Conservation (phyloP, 441 rosid species). For the Biscutella auriculata region DNA sequence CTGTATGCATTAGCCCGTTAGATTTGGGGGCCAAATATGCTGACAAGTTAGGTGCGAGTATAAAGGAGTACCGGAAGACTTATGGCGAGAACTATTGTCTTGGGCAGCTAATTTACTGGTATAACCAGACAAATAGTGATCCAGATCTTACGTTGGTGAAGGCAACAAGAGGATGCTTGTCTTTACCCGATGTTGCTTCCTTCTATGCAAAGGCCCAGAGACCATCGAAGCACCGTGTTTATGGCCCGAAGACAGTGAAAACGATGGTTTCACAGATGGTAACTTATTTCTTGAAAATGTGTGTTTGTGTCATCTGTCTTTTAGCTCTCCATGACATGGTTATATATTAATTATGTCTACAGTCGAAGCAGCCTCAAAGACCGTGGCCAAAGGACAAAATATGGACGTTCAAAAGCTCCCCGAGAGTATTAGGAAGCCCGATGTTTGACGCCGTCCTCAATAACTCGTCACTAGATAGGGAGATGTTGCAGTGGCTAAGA, state of each 20-base stretch:
- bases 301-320: not conserved
- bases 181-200: slow-evolving; percentile 75
- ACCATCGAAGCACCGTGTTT: slow-evolving; percentile 70
- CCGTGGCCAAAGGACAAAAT: slow-evolving; percentile 93
- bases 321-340: not conserved
- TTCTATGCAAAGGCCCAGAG: slow-evolving; percentile 84
- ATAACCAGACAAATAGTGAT: slow-evolving; percentile 67
- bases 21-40: slow-evolving; percentile 84
- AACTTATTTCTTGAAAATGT: slow-evolving; percentile 9
- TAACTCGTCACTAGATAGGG: slow-evolving; percentile 50
- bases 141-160: slow-evolving; percentile 72
- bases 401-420: slow-evolving; percentile 63
- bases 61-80: slow-evolving; percentile 68
- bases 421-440: slow-evolving; percentile 73
- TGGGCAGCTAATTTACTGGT: slow-evolving; percentile 96
- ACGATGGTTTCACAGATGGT: slow-evolving; percentile 85
- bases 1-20: slow-evolving; percentile 86
- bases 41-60: slow-evolving; percentile 58
- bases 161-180: slow-evolving; percentile 82
- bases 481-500: slow-evolving; percentile 81
- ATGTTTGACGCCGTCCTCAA: slow-evolving; percentile 70
- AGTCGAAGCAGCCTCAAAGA: slow-evolving; percentile 83
- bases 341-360: not conserved
- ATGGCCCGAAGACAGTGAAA: slow-evolving; percentile 70
- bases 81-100: slow-evolving; percentile 93